Evolutionary conservation across 1,139 yeast genomes (phyloP).

Genomic region (Barnettozyma hawaiiensis): DNA sequence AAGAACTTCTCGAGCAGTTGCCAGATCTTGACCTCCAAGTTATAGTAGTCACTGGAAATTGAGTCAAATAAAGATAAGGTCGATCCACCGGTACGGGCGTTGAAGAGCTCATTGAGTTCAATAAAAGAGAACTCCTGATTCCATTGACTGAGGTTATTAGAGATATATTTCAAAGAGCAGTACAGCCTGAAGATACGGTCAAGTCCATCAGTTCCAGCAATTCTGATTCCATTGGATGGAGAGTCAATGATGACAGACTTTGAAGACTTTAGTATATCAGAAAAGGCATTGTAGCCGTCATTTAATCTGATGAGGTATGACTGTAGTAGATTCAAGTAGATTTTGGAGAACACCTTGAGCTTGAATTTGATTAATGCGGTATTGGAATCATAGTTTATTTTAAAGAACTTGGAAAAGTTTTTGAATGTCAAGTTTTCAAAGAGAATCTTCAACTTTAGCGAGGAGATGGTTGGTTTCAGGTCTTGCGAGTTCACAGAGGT

Average conservation of each 20-base stretch:
- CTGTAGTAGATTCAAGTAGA: conserved; percentile 62
- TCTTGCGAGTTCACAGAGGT: conserved; percentile 46
- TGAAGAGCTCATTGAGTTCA: conserved; percentile 51
- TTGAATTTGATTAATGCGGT: conserved; percentile 58
- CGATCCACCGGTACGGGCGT: conserved; percentile 28
- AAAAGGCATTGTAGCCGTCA: conserved; percentile 42
- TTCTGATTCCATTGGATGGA: conserved; percentile 32
- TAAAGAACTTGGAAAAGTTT: conserved; percentile 40
- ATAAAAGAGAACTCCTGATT: conserved; percentile 59
- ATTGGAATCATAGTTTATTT: conserved; percentile 36
- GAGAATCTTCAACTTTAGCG: conserved; percentile 55
- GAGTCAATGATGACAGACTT: conserved; percentile 33
- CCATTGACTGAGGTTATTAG: conserved; percentile 54
- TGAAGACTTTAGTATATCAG: conserved; percentile 38
- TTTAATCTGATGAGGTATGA: conserved; percentile 49
- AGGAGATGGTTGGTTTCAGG: conserved; percentile 58
- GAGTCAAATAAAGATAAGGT: conserved; percentile 47
- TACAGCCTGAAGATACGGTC: conserved; percentile 52
- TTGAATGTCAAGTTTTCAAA: conserved; percentile 57
- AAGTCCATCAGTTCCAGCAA: conserved; percentile 44
- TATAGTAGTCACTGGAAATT: conserved; percentile 42
- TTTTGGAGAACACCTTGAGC: conserved; percentile 59
- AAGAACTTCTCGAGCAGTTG: conserved; percentile 41
- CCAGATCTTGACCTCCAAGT: conserved; percentile 36
- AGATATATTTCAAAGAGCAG: conserved; percentile 54